Percentiles rank a stretch among this genome's conserved stretches.
Evolutionary conservation across 78 protist genomes (phyloP).

Genomic region (Chrysochromulina parva): DNA sequence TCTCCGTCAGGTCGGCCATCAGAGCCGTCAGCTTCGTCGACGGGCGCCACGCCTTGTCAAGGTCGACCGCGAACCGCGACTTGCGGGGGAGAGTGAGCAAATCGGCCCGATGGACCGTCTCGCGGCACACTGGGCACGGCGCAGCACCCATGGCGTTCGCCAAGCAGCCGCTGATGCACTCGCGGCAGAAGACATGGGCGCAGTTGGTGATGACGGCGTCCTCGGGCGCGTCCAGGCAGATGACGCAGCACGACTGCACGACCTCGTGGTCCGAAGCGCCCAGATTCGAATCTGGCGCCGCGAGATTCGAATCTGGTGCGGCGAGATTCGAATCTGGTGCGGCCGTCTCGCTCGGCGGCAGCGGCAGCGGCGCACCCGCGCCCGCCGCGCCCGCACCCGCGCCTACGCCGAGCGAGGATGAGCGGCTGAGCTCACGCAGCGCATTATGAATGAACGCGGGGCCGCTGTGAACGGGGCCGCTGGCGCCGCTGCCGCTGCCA

Average conservation of each 20-base stretch:
- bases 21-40: constrained; percentile 66
- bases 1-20: constrained; percentile 46
- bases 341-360: too few species aligned
- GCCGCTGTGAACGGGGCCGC: too few species aligned
- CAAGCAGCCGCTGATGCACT: neutral
- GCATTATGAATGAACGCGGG: too few species aligned
- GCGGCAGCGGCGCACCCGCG: too few species aligned
- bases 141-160: neutral
- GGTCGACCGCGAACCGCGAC: constrained; percentile 1
- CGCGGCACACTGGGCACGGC: constrained; percentile 31
- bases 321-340: too few species aligned
- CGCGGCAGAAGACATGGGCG: constrained; percentile 46
- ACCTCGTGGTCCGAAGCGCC: too few species aligned
- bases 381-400: too few species aligned
- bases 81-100: neutral
- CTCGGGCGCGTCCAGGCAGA: constrained; percentile 24
- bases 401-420: too few species aligned
- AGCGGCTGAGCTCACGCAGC: too few species aligned
- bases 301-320: too few species aligned
- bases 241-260: constrained; percentile 15
- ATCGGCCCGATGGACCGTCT: neutral
- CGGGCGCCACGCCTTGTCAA: neutral
- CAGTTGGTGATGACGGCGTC: constrained; percentile 45
- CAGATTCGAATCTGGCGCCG: too few species aligned
- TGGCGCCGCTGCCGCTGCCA: too few species aligned